Base-by-base conservation (phyloP, 1,139 yeast species). In the Suhomyces ambrosiae region DNA sequence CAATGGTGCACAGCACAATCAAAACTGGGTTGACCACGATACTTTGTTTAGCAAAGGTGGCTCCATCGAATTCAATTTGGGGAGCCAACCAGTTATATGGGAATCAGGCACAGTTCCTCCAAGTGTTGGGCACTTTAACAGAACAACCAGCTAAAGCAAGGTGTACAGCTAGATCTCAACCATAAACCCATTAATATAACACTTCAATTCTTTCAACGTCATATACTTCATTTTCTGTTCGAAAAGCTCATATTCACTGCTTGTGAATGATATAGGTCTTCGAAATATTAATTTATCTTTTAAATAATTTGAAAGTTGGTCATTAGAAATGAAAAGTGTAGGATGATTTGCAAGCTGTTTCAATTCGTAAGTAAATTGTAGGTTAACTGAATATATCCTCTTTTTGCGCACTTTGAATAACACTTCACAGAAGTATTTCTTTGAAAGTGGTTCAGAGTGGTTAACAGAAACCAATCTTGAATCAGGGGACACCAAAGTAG, bases 11-110 rank as follows among this genome's bases (percentile, higher is more conserved):
- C 33, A 43, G 1, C 49, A 57, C 49, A 35, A 43, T 21, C 48
- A 64, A 44, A 61, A 62, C 40, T 67, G 71, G 70, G 42, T 66
- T 17, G 53, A 49, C 14, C 72, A 66, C 39, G 61, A 55, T 10
- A 58, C 56, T 24, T 33, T 66, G 8, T 65, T 67, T 45, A 45
- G 48, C 8, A 44, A 50, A 29, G 65, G 67, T 10, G 67, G 64
- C 6, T 42, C 47, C 10, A 51, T 58, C 33, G 60, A 48, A 51
- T 70, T 47, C 51, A 64, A 46, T 14, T 32, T 55, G 19, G 51
- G 53, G n/a, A 53, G 51, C 47, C 27, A 53, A 47, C 45, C 50
- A 44, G 45, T 48, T 48, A 41, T 47, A 47, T 48, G 69, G 71
- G 52, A 62, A 30, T 35, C 48, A 5, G 60, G 58, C 2, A 41